phyloP scores from a whole-genome alignment of 495 filamentous ascomycete genomes.

The Trypethelium eluteriae region DNA sequence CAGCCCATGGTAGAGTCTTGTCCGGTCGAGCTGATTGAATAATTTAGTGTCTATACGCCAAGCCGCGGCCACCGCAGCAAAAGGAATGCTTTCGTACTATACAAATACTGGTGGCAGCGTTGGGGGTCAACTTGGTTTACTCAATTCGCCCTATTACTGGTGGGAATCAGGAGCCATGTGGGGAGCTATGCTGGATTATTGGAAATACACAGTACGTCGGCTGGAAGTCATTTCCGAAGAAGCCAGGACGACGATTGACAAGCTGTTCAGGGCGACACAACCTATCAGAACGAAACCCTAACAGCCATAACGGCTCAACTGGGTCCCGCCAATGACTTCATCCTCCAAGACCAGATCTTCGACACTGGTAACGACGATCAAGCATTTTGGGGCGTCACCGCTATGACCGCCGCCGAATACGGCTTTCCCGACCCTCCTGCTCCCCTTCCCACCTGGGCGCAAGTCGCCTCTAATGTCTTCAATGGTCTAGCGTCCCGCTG shows the following conservation, averaged over 20 bases:
- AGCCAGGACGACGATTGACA: constrained; percentile 27
- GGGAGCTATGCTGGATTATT: constrained; percentile 26
- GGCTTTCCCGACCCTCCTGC: constrained; percentile 58
- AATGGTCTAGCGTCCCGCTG: constrained; percentile 38
- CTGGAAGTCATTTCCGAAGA: neutral
- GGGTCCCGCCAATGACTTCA: constrained; percentile 34
- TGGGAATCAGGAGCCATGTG: constrained; percentile 24
- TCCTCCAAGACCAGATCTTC: constrained; percentile 31
- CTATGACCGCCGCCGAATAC: constrained; percentile 65
- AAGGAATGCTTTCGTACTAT: constrained; percentile 22
- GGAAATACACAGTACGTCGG: constrained; percentile 19
- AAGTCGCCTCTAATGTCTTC: constrained; percentile 43
- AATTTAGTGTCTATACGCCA: constrained; percentile 21
- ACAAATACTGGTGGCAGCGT: constrained; percentile 18
- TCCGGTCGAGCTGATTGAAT: neutral
- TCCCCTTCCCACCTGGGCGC: constrained; percentile 52
- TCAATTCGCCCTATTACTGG: constrained; percentile 35
- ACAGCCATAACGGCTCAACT: constrained; percentile 35
- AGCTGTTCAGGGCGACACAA: constrained; percentile 31
- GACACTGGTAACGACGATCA: constrained; percentile 64
- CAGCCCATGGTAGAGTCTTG: neutral
- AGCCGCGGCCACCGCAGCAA: constrained; percentile 18
- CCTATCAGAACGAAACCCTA: constrained; percentile 28
- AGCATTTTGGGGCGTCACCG: constrained; percentile 71
- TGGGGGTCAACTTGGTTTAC: constrained; percentile 18